Percentiles rank a stretch among this genome's conserved stretches.
Evolutionary conservation across 2,329 filamentous ascomycete genomes (phyloP).

Genomic region (Tolypocladium nubicola): DNA sequence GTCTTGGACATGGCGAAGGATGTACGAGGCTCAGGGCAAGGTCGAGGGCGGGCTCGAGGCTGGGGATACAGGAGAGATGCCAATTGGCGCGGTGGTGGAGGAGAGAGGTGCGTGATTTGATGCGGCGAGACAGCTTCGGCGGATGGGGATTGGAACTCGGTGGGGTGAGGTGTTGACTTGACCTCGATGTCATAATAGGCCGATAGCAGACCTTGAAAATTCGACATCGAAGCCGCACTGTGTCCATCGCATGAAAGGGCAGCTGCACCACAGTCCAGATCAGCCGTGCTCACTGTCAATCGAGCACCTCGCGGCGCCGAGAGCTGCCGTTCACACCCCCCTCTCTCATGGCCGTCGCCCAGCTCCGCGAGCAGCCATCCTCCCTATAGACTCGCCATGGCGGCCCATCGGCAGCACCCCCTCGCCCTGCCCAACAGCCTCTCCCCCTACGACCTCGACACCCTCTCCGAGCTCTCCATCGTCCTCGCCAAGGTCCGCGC

Average conservation of each 20-base stretch:
- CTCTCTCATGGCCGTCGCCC: neutral
- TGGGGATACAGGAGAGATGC: neutral
- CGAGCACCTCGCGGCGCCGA: neutral
- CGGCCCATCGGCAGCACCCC: constrained; percentile 22
- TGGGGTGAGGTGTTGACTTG: neutral
- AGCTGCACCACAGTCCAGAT: neutral
- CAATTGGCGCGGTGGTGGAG: neutral
- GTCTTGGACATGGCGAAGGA: constrained; percentile 37
- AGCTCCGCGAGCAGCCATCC: neutral
- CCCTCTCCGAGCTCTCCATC: constrained; percentile 69
- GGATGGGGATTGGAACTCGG: neutral
- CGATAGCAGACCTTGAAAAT: neutral
- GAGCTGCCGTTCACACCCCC: neutral
- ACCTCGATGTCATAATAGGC: neutral
- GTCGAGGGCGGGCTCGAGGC: neutral
- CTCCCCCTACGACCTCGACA: constrained; percentile 74
- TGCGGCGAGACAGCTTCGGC: neutral
- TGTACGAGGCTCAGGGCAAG: neutral
- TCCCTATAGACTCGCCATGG: neutral
- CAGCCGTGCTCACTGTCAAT: neutral
- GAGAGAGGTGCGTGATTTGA: neutral
- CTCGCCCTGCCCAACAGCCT: constrained; percentile 53
- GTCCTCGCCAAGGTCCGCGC: constrained; percentile 64
- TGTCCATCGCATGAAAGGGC: neutral
- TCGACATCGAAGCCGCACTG: neutral